Percentiles rank a stretch among this genome's conserved stretches.
These are phyloP conservation scores for Linderniella brevidens DNA, from an alignment of 257 asterid genomes.

Conservation along the genomic window DNA sequence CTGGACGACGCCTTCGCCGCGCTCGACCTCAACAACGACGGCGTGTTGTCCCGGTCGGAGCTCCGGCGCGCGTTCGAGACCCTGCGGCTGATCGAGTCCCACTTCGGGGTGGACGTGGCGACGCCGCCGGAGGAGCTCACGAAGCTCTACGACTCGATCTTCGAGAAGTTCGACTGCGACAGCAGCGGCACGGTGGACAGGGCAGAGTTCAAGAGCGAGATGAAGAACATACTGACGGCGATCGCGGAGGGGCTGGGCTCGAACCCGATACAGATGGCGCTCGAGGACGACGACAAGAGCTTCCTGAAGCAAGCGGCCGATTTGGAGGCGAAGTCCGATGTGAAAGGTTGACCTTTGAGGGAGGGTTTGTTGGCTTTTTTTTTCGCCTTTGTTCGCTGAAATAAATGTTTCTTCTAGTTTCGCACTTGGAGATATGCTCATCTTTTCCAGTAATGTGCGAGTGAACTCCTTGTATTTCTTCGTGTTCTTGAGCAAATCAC, in stretches of 20 bases:
- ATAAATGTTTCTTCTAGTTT: no score
- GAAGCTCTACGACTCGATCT: slow-evolving; percentile 66
- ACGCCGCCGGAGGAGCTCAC: slow-evolving; percentile 67
- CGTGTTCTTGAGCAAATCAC: no score
- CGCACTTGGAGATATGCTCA: no score
- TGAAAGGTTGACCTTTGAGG: no score
- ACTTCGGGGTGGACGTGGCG: slow-evolving; percentile 62
- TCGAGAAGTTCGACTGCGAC: slow-evolving; percentile 47
- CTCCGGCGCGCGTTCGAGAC: slow-evolving; percentile 72
- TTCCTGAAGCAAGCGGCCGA: slow-evolving; percentile 77
- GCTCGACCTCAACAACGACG: slow-evolving; percentile 67
- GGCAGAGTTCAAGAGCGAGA: slow-evolving; percentile 46
- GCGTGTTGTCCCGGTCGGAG: slow-evolving; percentile 75
- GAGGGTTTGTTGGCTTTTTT: no score
- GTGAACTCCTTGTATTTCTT: no score
- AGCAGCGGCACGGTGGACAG: slow-evolving; percentile 44
- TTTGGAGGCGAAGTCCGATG: slow-evolving; percentile 30
- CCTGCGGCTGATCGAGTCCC: slow-evolving; percentile 49
- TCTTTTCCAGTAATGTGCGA: no score
- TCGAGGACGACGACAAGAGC: slow-evolving; percentile 49
- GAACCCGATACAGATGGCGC: slow-evolving; percentile 76
- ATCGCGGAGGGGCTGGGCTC: slow-evolving; percentile 85
- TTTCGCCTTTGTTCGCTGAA: no score
- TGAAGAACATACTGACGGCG: slow-evolving; percentile 61
- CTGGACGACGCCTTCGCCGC: slow-evolving; percentile 38